Conservation (phyloP, 2,329 filamentous ascomycete genomes). For the Ceratocystis ficicola region DNA sequence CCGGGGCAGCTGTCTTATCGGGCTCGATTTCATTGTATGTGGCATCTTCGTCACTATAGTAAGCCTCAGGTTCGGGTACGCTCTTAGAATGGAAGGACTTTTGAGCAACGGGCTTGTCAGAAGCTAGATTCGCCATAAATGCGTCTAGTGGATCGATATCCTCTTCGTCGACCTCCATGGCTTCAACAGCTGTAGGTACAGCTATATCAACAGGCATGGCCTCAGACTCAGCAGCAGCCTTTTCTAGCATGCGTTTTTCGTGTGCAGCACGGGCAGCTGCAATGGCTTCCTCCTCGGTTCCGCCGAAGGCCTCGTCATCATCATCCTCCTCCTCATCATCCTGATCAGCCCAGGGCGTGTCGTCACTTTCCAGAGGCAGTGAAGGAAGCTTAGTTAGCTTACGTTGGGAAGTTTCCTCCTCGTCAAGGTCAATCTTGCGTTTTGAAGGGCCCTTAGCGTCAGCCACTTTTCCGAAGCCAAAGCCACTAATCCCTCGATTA, state of each 20-base stretch:
- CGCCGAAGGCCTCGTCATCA: slow-evolving; percentile 63
- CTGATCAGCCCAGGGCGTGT: slow-evolving; percentile 48
- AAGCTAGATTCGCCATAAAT: slow-evolving; percentile 71
- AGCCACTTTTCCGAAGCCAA: slow-evolving; percentile 63
- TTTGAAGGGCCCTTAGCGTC: slow-evolving; percentile 55
- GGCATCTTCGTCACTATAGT: slow-evolving; percentile 78
- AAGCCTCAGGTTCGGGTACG: slow-evolving; percentile 61
- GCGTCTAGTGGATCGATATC: slow-evolving; percentile 81
- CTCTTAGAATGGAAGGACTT: slow-evolving; percentile 32
- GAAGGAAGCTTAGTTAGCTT: slow-evolving; percentile 86
- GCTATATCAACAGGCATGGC: slow-evolving; percentile 24
- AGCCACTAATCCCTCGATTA: slow-evolving; percentile 61
- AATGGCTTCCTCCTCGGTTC: slow-evolving; percentile 75
- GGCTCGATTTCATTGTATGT: slow-evolving; percentile 40
- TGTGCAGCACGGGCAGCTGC: slow-evolving; percentile 76
- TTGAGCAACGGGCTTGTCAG: slow-evolving; percentile 30
- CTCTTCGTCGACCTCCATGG: slow-evolving; percentile 46
- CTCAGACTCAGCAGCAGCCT: slow-evolving; percentile 25
- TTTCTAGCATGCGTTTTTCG: slow-evolving; percentile 55
- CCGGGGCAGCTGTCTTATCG: slow-evolving; percentile 40
- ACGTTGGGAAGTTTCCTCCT: slow-evolving; percentile 74
- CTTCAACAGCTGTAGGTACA: slow-evolving; percentile 28
- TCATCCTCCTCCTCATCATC: slow-evolving; percentile 59
- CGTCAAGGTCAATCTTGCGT: slow-evolving; percentile 70
- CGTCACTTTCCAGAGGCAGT: slow-evolving; percentile 53